phyloP scores from a whole-genome alignment of 805 yeast species.

The Yueomyces sp. region DNA sequence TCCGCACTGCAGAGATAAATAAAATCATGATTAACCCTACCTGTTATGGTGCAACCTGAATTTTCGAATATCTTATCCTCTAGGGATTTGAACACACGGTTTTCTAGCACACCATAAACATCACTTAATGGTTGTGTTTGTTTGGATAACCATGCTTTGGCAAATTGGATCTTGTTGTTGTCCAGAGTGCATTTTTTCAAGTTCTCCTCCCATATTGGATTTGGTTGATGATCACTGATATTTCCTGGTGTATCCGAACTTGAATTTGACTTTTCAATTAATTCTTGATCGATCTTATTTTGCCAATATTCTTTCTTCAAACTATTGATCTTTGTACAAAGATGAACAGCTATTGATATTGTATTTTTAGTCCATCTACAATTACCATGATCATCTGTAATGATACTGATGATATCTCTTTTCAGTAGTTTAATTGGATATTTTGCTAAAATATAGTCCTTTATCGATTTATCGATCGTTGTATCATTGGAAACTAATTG shows the following conservation, averaged over 20 bases:
- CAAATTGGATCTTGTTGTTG: conserved; percentile 32
- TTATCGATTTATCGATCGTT: conserved; percentile 20
- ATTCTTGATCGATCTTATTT: conserved; percentile 2
- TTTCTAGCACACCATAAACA: conserved; percentile 65
- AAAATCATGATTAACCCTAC: conserved; percentile 23
- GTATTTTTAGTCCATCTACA: conserved; percentile 84
- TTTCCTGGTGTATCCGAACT: conserved; percentile 1
- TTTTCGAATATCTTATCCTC: conserved; percentile 25
- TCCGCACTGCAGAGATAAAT: conserved; percentile 14
- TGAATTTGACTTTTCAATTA: conserved; percentile 7
- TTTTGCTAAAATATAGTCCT: conserved; percentile 23
- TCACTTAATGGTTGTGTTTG: conserved; percentile 77
- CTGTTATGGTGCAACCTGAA: conserved; percentile 26
- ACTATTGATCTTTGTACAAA: conserved; percentile 20
- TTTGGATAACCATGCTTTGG: conserved; percentile 66
- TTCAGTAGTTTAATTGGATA: conserved; percentile 38
- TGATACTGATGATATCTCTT: conserved; percentile 62
- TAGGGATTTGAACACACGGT: conserved; percentile 42
- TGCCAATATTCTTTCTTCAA: conserved; percentile 13
- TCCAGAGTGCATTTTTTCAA: conserved; percentile 5
- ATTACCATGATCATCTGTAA: conserved; percentile 75
- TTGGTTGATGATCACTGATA: conserved; percentile 1
- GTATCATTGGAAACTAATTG: conserved; percentile 38
- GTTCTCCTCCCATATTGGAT: background rate
- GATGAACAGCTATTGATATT: conserved; percentile 50